Conservation (phyloP, 2,329 filamentous ascomycete species). For the Aureobasidium sp. region DNA sequence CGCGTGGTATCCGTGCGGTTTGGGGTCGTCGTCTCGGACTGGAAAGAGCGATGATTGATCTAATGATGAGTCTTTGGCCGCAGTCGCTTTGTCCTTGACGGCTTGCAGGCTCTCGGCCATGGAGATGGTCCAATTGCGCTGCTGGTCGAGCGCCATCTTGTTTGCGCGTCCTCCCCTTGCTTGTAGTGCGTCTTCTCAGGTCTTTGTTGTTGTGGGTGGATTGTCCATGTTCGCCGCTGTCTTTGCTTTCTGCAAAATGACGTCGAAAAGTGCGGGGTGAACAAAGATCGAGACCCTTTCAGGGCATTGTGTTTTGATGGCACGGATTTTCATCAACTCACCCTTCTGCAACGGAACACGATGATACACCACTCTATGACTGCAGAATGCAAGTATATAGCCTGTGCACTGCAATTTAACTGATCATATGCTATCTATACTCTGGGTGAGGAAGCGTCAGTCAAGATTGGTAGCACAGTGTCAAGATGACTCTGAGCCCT, state of each 20-base stretch:
- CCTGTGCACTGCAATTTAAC: too few species aligned
- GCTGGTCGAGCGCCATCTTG: conserved; percentile 38
- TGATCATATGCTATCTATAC: too few species aligned
- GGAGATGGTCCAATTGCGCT: conserved; percentile 38
- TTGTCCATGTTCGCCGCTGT: conserved; percentile 16
- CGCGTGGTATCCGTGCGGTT: conserved; percentile 9
- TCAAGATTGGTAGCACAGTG: too few species aligned
- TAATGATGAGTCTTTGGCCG: background rate
- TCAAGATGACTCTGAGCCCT: too few species aligned
- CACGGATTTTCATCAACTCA: too few species aligned
- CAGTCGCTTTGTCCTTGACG: conserved; percentile 19
- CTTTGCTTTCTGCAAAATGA: background rate
- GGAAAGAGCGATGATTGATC: background rate
- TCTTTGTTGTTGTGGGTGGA: background rate
- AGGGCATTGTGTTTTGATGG: too few species aligned
- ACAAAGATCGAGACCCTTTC: conserved; percentile 9
- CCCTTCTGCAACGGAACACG: too few species aligned
- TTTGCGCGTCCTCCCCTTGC: background rate
- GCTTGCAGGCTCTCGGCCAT: conserved; percentile 39
- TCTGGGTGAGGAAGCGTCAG: too few species aligned
- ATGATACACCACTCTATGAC: too few species aligned
- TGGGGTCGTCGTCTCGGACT: conserved; percentile 14
- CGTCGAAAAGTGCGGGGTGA: background rate
- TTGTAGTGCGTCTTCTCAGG: too few species aligned
- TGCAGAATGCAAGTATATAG: too few species aligned